These are phyloP conservation scores for Fraxinus albicans DNA, from an alignment of 305 asterid genomes.

Conservation along the genomic window DNA sequence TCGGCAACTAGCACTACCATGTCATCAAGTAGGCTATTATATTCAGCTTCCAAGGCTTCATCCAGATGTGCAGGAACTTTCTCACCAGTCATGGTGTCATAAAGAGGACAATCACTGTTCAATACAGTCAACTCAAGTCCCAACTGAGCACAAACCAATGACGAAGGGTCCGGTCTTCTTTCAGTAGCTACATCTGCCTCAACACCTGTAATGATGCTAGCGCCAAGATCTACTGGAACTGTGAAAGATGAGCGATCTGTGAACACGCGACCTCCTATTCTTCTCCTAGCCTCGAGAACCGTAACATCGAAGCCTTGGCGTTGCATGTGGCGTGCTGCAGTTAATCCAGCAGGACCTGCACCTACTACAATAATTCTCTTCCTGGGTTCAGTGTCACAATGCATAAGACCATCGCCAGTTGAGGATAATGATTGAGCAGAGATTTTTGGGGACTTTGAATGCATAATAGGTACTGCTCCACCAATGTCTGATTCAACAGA, in stretches of 20 bases:
- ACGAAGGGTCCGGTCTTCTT: slow-evolving; percentile 98
- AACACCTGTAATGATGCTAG: slow-evolving; percentile 98
- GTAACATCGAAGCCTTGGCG: slow-evolving; percentile 90
- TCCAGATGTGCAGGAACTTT: slow-evolving; percentile 89
- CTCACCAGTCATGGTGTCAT: slow-evolving; percentile 78
- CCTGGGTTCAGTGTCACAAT: slow-evolving; percentile 41
- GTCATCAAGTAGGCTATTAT: slow-evolving; percentile 89
- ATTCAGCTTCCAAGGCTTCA: slow-evolving; percentile 90
- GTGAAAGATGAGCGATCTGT: slow-evolving; percentile 87
- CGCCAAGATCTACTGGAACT: slow-evolving; percentile 99
- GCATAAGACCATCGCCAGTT: slow-evolving; percentile 23
- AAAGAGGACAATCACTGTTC: slow-evolving; percentile 96
- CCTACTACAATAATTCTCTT: slow-evolving; percentile 77
- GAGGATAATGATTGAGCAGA: slow-evolving; percentile 32
- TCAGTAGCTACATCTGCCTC: slow-evolving; percentile 98
- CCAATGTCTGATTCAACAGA: slow-evolving; percentile 25
- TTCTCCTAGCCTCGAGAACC: slow-evolving; percentile 90
- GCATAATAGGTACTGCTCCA: slow-evolving; percentile 32
- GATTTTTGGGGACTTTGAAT: slow-evolving; percentile 33
- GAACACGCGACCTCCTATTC: slow-evolving; percentile 97
- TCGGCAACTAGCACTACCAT: slow-evolving; percentile 85
- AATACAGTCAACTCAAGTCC: slow-evolving; percentile 92
- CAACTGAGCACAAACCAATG: slow-evolving; percentile 92
- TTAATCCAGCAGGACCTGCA: slow-evolving; percentile 99
- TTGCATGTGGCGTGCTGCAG: slow-evolving; percentile 98